These are phyloP conservation scores for Rhododendron ovatum DNA, from an alignment of 148 eudicot genomes.

Conservation along the genomic window DNA sequence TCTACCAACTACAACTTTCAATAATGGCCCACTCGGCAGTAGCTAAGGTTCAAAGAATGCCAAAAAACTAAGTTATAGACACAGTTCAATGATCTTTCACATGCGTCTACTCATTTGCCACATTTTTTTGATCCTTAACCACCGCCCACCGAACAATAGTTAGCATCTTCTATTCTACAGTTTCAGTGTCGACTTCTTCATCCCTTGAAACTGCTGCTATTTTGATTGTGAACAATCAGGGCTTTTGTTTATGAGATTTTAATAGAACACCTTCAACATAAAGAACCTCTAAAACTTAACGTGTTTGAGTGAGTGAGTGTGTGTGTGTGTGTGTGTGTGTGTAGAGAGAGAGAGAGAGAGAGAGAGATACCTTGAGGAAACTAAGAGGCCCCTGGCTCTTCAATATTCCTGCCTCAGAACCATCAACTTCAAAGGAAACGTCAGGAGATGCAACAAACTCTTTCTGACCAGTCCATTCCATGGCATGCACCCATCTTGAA, in stretches of 20 bases:
- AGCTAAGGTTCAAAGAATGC: not conserved
- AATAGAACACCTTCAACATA: not conserved
- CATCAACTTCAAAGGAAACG: constrained; percentile 66
- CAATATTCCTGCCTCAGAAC: constrained; percentile 66
- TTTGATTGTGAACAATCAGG: not conserved
- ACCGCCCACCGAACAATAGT: not conserved
- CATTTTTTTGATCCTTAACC: not conserved
- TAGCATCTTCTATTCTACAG: not conserved
- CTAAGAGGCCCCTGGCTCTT: constrained; percentile 68
- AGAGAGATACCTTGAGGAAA: constrained; percentile 70
- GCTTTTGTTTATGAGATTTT: not conserved
- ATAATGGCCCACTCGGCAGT: not conserved
- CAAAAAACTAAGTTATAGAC: not conserved
- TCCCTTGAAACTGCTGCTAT: not conserved
- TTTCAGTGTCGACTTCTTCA: not conserved
- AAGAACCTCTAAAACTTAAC: not conserved
- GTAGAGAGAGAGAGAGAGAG: not conserved
- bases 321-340: not conserved
- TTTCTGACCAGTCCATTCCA: constrained; percentile 84
- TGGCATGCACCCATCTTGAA: constrained; percentile 90
- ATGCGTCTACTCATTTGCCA: not conserved
- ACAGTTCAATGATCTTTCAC: not conserved
- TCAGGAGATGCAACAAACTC: constrained; percentile 59
- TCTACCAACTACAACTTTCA: not conserved
- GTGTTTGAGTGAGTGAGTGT: not conserved